phyloP scores from a whole-genome alignment of 1,284 basidiomycete species.

The Lentinula novae-zelandiae region DNA sequence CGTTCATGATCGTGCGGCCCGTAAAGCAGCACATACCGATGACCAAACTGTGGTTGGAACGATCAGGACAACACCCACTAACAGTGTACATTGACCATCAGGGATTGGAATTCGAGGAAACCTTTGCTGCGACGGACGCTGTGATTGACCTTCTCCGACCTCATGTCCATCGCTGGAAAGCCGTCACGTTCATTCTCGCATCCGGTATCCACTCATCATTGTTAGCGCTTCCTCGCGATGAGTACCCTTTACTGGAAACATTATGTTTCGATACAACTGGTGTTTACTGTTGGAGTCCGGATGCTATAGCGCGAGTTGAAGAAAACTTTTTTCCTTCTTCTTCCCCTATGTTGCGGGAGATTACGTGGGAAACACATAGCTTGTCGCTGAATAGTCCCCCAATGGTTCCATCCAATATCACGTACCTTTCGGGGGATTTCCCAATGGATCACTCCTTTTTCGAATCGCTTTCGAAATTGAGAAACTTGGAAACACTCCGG shows the following conservation, averaged over 20 bases:
- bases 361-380: background rate
- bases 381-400: too few relatives aligned
- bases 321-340: background rate
- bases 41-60: background rate
- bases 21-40: background rate
- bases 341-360: background rate
- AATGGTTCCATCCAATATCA: too few relatives aligned
- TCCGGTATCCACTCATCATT: background rate
- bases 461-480: background rate
- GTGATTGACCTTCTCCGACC: background rate
- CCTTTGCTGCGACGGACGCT: background rate
- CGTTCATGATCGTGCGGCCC: background rate
- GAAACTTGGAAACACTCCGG: background rate
- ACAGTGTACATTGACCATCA: background rate
- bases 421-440: too few relatives aligned
- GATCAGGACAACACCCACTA: background rate
- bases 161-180: background rate
- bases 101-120: background rate
- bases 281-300: too few relatives aligned
- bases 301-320: background rate
- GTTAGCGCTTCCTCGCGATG: background rate
- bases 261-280: background rate
- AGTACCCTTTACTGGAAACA: background rate
- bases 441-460: too few relatives aligned
- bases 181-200: background rate